These are phyloP conservation scores for Thelonectria rubi DNA, from an alignment of 2,329 filamentous ascomycete genomes.

Conservation along the genomic window DNA sequence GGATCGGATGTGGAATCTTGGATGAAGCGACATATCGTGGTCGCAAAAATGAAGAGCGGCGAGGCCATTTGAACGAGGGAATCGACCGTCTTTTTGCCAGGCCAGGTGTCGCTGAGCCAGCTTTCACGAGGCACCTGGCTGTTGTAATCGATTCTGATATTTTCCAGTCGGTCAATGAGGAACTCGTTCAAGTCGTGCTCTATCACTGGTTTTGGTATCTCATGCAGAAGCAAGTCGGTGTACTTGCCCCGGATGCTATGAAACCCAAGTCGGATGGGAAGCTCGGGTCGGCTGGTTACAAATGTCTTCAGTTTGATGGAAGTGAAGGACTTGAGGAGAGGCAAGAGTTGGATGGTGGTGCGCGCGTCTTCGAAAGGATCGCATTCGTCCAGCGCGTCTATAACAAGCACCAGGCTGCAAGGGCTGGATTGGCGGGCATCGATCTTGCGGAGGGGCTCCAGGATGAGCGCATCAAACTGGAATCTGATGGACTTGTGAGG, in stretches of 20 bases:
- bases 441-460: slow-evolving; percentile 38
- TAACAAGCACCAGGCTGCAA: background rate
- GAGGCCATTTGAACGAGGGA: slow-evolving; percentile 41
- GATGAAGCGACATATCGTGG: slow-evolving; percentile 48
- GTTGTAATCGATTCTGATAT: too few species aligned
- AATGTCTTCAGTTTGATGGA: background rate
- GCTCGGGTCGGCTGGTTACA: background rate
- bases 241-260: background rate
- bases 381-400: background rate
- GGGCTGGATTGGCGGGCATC: background rate
- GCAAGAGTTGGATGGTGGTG: background rate
- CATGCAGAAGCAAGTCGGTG: background rate
- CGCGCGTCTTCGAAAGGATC: too few species aligned
- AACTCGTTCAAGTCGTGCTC: too few species aligned
- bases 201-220: background rate
- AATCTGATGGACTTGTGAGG: slow-evolving; percentile 43
- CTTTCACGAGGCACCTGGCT: too few species aligned
- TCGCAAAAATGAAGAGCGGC: slow-evolving; percentile 50
- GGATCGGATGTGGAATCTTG: slow-evolving; percentile 32
- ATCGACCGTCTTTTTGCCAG: too few species aligned
- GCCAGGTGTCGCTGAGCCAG: too few species aligned
- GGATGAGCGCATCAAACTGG: slow-evolving; percentile 53
- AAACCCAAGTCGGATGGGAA: background rate
- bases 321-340: background rate
- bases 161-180: too few species aligned